Percentiles rank a stretch among this genome's conserved stretches.
These are phyloP conservation scores for Chlamydomonas reinhardtii DNA, from an alignment of 163 green algal genomes.

Conservation along the genomic window DNA sequence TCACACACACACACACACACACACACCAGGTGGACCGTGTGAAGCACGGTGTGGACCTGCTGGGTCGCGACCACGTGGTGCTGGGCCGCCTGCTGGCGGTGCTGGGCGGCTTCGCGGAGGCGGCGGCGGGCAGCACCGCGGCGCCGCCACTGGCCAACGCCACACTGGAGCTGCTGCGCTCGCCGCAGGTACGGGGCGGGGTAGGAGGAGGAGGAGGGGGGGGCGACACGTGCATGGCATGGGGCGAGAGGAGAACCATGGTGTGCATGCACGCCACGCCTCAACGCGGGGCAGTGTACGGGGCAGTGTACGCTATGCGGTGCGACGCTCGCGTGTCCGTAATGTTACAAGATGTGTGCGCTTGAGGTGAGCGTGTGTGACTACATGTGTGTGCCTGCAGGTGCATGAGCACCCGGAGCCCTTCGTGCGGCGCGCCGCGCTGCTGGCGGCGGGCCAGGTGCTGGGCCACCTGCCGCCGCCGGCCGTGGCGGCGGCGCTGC, in stretches of 20 bases:
- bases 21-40: slow-evolving; percentile 72
- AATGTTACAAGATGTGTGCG: too few species aligned
- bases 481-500: slow-evolving; percentile 70
- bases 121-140: slow-evolving; percentile 42
- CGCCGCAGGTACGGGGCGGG: slow-evolving; percentile 55
- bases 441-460: slow-evolving; percentile 75
- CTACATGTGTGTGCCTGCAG: not conserved
- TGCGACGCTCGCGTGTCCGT: too few species aligned
- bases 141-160: slow-evolving; percentile 66
- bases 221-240: too few species aligned
- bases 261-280: too few species aligned
- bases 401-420: slow-evolving; percentile 74
- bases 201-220: too few species aligned
- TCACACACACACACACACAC: too few species aligned
- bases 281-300: too few species aligned
- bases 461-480: slow-evolving; percentile 68
- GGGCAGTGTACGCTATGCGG: too few species aligned
- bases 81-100: slow-evolving; percentile 80
- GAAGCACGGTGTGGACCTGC: slow-evolving; percentile 84
- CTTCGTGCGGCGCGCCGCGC: slow-evolving; percentile 75
- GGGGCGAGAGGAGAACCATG: too few species aligned
- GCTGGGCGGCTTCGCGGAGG: slow-evolving; percentile 79
- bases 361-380: too few species aligned
- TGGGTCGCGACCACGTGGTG: slow-evolving; percentile 81
- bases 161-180: slow-evolving; percentile 79